Evolutionary conservation across 441 rosid genomes (phyloP).

Genomic region (Erodium texanum): DNA sequence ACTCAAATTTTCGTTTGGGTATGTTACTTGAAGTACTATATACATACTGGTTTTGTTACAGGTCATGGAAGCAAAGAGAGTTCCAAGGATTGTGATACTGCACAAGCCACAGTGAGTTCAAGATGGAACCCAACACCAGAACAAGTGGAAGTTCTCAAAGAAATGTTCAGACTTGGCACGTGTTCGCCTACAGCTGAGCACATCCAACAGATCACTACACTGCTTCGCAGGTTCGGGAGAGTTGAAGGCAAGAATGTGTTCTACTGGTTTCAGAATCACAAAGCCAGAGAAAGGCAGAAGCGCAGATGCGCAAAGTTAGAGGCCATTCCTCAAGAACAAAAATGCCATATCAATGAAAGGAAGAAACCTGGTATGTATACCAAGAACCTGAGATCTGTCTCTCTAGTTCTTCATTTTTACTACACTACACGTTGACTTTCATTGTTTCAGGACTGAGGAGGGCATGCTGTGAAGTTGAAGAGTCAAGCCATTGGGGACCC

Average conservation of each 20-base stretch:
- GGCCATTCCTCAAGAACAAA: slow-evolving; percentile 12
- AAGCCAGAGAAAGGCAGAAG: slow-evolving; percentile 57
- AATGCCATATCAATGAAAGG: slow-evolving; percentile 11
- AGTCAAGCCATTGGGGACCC: slow-evolving; percentile 31
- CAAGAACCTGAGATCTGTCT: background rate
- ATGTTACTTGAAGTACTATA: background rate
- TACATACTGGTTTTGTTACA: slow-evolving; percentile 10
- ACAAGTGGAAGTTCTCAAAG: slow-evolving; percentile 40
- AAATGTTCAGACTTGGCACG: slow-evolving; percentile 37
- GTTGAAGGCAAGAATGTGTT: slow-evolving; percentile 69
- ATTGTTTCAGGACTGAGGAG: slow-evolving; percentile 25
- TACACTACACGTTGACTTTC: background rate
- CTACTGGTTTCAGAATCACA: slow-evolving; percentile 79
- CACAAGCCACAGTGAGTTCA: slow-evolving; percentile 25
- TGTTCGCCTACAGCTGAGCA: slow-evolving; percentile 40
- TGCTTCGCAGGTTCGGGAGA: slow-evolving; percentile 48
- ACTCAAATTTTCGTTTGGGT: background rate
- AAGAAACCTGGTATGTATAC: slow-evolving; percentile 24
- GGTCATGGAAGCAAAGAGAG: slow-evolving; percentile 16
- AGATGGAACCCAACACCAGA: slow-evolving; percentile 57
- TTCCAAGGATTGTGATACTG: slow-evolving; percentile 14
- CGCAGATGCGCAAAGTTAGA: slow-evolving; percentile 33
- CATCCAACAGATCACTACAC: slow-evolving; percentile 39
- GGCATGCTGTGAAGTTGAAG: slow-evolving; percentile 30
- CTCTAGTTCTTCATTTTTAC: background rate